Evolutionary conservation across 257 asterid genomes (phyloP).

Genomic region (Petunia axillaris): DNA sequence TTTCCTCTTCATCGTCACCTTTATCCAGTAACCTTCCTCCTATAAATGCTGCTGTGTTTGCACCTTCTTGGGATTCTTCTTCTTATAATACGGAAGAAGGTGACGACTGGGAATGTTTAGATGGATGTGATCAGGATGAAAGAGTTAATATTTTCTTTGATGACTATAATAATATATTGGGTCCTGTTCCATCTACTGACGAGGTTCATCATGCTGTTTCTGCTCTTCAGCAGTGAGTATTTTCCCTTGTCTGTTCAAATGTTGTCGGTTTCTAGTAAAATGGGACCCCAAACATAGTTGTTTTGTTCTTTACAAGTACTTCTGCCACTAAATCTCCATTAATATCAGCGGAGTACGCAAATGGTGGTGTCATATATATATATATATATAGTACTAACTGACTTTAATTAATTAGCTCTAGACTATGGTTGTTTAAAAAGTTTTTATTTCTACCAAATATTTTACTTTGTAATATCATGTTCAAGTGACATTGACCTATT

Average conservation of each 20-base stretch:
- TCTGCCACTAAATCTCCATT: no score
- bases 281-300: no score
- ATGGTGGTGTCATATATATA: no score
- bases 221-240: slow-evolving; percentile 68
- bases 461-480: no score
- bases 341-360: not conserved
- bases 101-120: slow-evolving; percentile 71
- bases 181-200: slow-evolving; percentile 58
- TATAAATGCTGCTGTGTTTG: slow-evolving; percentile 32
- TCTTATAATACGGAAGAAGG: slow-evolving; percentile 43
- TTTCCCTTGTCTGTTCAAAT: not conserved
- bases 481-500: no score
- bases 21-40: slow-evolving; percentile 40
- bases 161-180: slow-evolving; percentile 60
- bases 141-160: slow-evolving; percentile 34
- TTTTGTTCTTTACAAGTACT: no score
- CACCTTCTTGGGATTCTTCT: slow-evolving; percentile 43
- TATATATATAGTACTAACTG: not conserved
- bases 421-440: no score
- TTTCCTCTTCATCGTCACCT: slow-evolving; percentile 40
- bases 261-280: not conserved
- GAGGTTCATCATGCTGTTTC: slow-evolving; percentile 70
- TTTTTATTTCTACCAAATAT: no score
- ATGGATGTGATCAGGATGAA: slow-evolving; percentile 35
- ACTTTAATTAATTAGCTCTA: not conserved